These are phyloP conservation scores for Elaeagnus macrophylla DNA, from an alignment of 306 rosid species.

Conservation along the genomic window DNA sequence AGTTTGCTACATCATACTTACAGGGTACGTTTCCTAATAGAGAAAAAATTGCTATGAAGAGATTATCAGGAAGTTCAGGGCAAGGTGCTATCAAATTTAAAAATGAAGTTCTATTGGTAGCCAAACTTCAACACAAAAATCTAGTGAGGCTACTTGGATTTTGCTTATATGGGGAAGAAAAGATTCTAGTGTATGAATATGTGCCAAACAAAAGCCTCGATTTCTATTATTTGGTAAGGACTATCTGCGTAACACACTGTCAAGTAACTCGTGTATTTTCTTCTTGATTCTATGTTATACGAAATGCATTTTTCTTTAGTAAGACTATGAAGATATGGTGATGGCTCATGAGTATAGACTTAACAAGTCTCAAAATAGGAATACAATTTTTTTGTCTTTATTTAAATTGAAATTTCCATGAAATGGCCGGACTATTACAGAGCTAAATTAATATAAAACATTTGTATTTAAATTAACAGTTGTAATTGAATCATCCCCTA, in stretches of 20 bases:
- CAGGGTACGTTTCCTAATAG: conserved; percentile 6
- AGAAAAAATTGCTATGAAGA: conserved; percentile 16
- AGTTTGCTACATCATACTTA: background rate
- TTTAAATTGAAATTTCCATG: too few species aligned
- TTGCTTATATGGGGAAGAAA: conserved; percentile 18
- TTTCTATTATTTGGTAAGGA: conserved; percentile 11
- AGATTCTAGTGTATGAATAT: conserved; percentile 12
- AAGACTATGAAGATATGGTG: too few species aligned
- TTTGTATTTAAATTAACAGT: too few species aligned
- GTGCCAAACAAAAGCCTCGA: conserved; percentile 11
- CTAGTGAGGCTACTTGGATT: conserved; percentile 24
- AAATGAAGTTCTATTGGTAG: conserved; percentile 5
- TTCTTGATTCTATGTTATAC: background rate
- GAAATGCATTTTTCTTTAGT: too few species aligned
- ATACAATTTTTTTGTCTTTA: too few species aligned
- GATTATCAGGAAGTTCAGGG: conserved; percentile 23
- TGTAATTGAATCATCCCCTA: background rate
- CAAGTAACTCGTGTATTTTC: background rate
- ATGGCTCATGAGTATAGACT: too few species aligned
- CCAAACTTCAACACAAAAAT: conserved; percentile 15
- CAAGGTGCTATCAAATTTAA: conserved; percentile 19
- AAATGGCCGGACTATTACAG: too few species aligned
- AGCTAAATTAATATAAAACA: too few species aligned
- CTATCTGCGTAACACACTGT: too few species aligned
- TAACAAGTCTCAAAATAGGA: too few species aligned